These are phyloP conservation scores for Kodamaea restingae DNA, from an alignment of 805 yeast species.

Conservation along the genomic window DNA sequence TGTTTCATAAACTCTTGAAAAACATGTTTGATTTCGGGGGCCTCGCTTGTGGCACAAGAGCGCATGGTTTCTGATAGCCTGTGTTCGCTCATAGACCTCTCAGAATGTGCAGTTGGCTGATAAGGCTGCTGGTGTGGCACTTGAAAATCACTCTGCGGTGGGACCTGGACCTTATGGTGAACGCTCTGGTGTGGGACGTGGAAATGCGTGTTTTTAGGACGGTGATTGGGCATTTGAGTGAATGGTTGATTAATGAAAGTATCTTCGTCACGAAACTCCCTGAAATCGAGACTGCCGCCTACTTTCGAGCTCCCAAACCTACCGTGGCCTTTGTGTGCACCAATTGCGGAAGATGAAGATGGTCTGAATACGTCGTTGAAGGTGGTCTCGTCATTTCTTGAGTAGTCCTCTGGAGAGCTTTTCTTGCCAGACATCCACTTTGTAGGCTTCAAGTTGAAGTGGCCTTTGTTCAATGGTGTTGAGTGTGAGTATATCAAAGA, in stretches of 20 bases:
- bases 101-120: slow-evolving; percentile 6
- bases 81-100: not conserved
- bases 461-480: slow-evolving; percentile 17
- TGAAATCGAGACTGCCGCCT: slow-evolving; percentile 16
- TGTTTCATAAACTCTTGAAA: slow-evolving; percentile 11
- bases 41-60: not conserved
- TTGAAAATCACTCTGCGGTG: not conserved
- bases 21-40: slow-evolving; percentile 1
- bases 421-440: slow-evolving; percentile 7
- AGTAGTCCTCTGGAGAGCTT: slow-evolving; percentile 8
- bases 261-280: slow-evolving; percentile 14
- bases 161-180: not conserved
- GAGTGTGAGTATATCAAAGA: slow-evolving; percentile 23
- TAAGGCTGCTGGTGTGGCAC: slow-evolving; percentile 6
- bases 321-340: not conserved
- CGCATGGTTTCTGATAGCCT: not conserved
- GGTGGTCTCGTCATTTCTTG: slow-evolving; percentile 13
- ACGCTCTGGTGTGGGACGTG: not conserved
- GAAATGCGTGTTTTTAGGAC: not conserved
- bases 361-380: slow-evolving; percentile 11
- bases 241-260: slow-evolving; percentile 10
- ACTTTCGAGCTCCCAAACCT: slow-evolving; percentile 5
- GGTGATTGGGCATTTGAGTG: not conserved
- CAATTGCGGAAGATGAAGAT: slow-evolving; percentile 6
- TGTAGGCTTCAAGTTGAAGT: not conserved